Percentiles rank a stretch among this genome's conserved stretches.
These are phyloP conservation scores for Reticulascus tulasneorum DNA, from an alignment of 2,329 filamentous ascomycete species.

Conservation along the genomic window DNA sequence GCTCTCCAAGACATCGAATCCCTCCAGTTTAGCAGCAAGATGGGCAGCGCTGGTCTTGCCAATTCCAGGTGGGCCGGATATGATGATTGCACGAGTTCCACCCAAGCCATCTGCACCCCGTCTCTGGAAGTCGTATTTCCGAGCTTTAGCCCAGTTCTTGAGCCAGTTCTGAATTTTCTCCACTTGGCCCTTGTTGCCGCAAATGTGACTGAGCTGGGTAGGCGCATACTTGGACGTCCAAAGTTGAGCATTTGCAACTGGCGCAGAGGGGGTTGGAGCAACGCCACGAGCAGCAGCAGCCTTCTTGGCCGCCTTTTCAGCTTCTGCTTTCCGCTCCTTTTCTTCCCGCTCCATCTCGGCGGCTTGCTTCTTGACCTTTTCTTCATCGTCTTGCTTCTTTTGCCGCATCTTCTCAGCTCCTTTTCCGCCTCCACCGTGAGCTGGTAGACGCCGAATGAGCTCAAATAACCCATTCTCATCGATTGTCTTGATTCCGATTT, in stretches of 20 bases:
- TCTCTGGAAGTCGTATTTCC: slow-evolving; percentile 77
- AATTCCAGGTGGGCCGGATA: slow-evolving; percentile 92
- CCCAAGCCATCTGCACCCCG: slow-evolving; percentile 82
- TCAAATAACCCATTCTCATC: slow-evolving; percentile 89
- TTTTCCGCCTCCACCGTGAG: slow-evolving; percentile 82
- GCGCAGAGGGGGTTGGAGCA: slow-evolving; percentile 33
- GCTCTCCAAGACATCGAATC: slow-evolving; percentile 89
- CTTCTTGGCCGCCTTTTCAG: slow-evolving; percentile 50
- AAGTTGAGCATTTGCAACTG: slow-evolving; percentile 50
- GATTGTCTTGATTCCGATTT: slow-evolving; percentile 82
- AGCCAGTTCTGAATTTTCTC: slow-evolving; percentile 90
- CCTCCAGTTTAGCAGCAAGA: slow-evolving; percentile 85
- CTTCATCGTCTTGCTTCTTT: slow-evolving; percentile 80
- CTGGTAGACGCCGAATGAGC: slow-evolving; percentile 75
- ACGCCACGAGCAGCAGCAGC: slow-evolving; percentile 40
- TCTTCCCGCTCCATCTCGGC: slow-evolving; percentile 85
- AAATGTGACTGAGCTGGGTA: slow-evolving; percentile 79
- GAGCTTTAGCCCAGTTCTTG: slow-evolving; percentile 72
- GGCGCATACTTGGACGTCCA: slow-evolving; percentile 97
- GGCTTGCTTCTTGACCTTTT: slow-evolving; percentile 75
- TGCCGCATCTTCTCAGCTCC: slow-evolving; percentile 81
- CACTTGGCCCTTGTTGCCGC: slow-evolving; percentile 86
- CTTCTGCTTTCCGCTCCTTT: slow-evolving; percentile 49
- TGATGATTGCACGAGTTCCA: slow-evolving; percentile 81
- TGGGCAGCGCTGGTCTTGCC: slow-evolving; percentile 97